Conservation (phyloP, 768 basidiomycete genomes). For the Russula virescens region DNA sequence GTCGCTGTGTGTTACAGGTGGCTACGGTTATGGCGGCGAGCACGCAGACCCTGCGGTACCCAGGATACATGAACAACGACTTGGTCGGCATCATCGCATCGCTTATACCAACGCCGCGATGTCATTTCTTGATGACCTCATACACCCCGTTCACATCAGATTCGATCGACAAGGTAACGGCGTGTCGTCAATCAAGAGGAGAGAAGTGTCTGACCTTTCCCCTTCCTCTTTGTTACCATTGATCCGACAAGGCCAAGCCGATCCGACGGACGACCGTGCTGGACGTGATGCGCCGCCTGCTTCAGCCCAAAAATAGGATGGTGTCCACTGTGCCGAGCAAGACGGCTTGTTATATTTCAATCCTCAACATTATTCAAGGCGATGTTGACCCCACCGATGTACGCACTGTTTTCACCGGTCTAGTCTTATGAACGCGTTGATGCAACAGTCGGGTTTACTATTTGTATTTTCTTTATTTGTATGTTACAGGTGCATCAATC, state of each 20-base stretch:
- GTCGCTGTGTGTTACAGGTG: slow-evolving; percentile 45
- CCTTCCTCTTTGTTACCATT: no score
- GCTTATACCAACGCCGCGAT: slow-evolving; percentile 93
- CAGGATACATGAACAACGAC: slow-evolving; percentile 99
- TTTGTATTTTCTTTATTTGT: no score
- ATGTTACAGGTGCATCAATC: slow-evolving; percentile 86
- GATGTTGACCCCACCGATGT: slow-evolving; percentile 98
- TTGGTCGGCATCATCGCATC: slow-evolving; percentile 95
- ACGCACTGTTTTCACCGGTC: slow-evolving; percentile 26
- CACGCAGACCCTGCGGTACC: slow-evolving; percentile 94
- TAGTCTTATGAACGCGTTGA: not conserved
- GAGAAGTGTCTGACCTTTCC: slow-evolving; percentile 1
- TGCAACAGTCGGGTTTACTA: not conserved
- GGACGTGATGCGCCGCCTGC: slow-evolving; percentile 95
- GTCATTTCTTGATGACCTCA: slow-evolving; percentile 98
- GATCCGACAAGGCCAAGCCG: slow-evolving; percentile 75
- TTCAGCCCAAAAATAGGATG: slow-evolving; percentile 98
- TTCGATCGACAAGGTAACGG: slow-evolving; percentile 82
- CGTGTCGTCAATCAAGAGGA: not conserved
- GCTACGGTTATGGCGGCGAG: slow-evolving; percentile 98
- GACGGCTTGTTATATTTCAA: slow-evolving; percentile 94
- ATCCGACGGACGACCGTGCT: slow-evolving; percentile 95
- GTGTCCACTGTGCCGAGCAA: slow-evolving; percentile 91
- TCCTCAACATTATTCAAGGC: slow-evolving; percentile 96
- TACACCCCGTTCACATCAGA: slow-evolving; percentile 98